Evolutionary conservation across 768 basidiomycete genomes (phyloP).

Genomic region (Rhizopogon roseolus): DNA sequence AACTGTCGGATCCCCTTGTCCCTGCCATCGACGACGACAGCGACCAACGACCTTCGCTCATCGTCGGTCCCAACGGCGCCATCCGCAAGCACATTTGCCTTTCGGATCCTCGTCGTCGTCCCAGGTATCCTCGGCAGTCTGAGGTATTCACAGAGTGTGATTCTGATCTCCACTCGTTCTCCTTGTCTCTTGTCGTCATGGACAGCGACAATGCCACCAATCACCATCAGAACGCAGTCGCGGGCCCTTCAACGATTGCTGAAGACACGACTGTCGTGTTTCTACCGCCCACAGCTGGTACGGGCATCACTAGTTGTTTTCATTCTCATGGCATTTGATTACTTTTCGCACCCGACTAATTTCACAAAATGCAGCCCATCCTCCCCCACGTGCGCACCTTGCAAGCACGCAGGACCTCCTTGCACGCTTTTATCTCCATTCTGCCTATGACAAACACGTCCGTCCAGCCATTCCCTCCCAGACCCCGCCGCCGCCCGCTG

Average conservation of each 20-base stretch:
- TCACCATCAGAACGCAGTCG: constrained; percentile 48
- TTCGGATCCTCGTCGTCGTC: not conserved
- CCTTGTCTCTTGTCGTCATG: constrained; percentile 19
- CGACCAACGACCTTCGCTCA: constrained; percentile 20
- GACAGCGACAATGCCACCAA: constrained; percentile 20
- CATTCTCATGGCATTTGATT: not conserved
- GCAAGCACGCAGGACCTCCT: constrained; percentile 78
- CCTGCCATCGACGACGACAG: constrained; percentile 29
- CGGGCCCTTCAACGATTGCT: constrained; percentile 50
- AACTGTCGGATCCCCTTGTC: constrained; percentile 32
- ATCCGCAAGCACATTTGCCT: not conserved
- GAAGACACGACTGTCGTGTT: constrained; percentile 19
- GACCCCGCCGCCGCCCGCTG: constrained; percentile 20
- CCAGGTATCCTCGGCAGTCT: constrained; percentile 8
- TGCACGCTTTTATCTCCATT: constrained; percentile 60
- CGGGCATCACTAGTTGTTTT: constrained; percentile 9
- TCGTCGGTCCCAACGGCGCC: constrained; percentile 25
- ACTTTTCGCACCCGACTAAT: constrained; percentile 10
- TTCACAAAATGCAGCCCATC: constrained; percentile 14
- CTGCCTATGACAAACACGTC: constrained; percentile 82
- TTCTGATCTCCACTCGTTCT: constrained; percentile 19
- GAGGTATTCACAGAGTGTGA: constrained; percentile 13
- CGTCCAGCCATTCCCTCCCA: constrained; percentile 41
- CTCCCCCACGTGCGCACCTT: constrained; percentile 41
- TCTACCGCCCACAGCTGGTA: constrained; percentile 29